Base-by-base conservation (phyloP, 2,329 filamentous ascomycete species). In the Claviceps arundinis region DNA sequence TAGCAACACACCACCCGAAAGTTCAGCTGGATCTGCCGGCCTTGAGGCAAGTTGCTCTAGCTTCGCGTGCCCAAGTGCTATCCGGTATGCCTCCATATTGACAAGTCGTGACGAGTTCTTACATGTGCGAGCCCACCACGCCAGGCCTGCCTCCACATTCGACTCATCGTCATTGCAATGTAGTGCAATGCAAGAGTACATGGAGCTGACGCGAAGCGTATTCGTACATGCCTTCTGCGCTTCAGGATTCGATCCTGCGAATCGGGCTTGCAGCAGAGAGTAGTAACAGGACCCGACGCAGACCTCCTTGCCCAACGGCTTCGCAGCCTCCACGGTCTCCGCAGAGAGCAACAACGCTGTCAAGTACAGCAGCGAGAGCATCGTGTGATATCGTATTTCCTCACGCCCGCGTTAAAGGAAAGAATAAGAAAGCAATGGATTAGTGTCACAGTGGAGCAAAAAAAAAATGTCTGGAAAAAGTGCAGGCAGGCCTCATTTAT, bases 201-300 rank as follows among this genome's bases (percentile, higher is more conserved):
- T 59, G 5, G 57, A 59, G 19, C 50, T 45, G 9, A 59, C 53
- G 9, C 55, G 54, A 16, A 57, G 49, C 8, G 55, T 53, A 37
- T 59, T 56, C 34, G 54, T 53, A 30, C 57, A 59, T 14, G 53
- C 55, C 4, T 48, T 50, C 52, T 59, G 50, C 2, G 50, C 56
- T 13, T 53, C 55, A 19, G 45, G 48, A 26, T 51, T 52, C 17
- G 52, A 44, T 3, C 50, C 57, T 13, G 50, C 47, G 46, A 51
- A 59, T 13, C 53, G 57, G 37, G 50, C 22, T 50, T 57, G 55
- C 50, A 51, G 43, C 9, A 59, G 50, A n/a, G 56, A 47, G 48
- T 57, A 55, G 52, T 59, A 59, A 38, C 57, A 59, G 2, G 57
- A 52, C 13, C 53, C 57, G 22, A 53, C 54, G 52, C 57, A 59